These are phyloP conservation scores for Lindgomyces ingoldianus DNA, from an alignment of 495 filamentous ascomycete genomes.

Conservation along the genomic window DNA sequence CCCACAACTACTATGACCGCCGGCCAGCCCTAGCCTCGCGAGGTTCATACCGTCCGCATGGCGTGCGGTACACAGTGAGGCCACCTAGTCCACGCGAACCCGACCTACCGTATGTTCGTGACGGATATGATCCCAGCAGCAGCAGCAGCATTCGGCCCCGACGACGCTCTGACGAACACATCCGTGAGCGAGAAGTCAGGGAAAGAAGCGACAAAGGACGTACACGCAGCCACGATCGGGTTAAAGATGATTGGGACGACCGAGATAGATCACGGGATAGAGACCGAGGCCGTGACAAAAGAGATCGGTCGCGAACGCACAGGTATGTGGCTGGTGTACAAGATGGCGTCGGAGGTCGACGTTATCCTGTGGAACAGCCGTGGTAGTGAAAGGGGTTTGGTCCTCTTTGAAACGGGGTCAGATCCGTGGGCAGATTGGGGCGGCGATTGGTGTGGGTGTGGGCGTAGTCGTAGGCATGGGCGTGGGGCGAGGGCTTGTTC, in stretches of 20 bases:
- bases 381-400: conserved; percentile 13
- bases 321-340: conserved; percentile 35
- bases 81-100: conserved; percentile 11
- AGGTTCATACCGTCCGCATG: conserved; percentile 1
- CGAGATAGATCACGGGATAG: conserved; percentile 18
- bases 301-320: conserved; percentile 13
- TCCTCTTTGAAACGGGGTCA: no score
- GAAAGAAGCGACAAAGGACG: neutral
- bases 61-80: conserved; percentile 23
- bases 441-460: no score
- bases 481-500: no score
- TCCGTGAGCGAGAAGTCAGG: neutral
- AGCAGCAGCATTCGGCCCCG: neutral
- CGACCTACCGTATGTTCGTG: conserved; percentile 12
- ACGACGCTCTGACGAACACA: conserved; percentile 5
- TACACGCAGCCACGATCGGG: conserved; percentile 12
- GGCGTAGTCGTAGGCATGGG: no score
- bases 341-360: conserved; percentile 25
- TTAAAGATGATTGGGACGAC: conserved; percentile 22
- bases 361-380: conserved; percentile 29
- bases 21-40: conserved; percentile 13
- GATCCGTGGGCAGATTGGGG: no score
- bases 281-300: conserved; percentile 9
- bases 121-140: conserved; percentile 2
- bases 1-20: conserved; percentile 28